These are phyloP conservation scores for Kondoa subrosea DNA, from an alignment of 768 basidiomycete genomes.

Conservation along the genomic window DNA sequence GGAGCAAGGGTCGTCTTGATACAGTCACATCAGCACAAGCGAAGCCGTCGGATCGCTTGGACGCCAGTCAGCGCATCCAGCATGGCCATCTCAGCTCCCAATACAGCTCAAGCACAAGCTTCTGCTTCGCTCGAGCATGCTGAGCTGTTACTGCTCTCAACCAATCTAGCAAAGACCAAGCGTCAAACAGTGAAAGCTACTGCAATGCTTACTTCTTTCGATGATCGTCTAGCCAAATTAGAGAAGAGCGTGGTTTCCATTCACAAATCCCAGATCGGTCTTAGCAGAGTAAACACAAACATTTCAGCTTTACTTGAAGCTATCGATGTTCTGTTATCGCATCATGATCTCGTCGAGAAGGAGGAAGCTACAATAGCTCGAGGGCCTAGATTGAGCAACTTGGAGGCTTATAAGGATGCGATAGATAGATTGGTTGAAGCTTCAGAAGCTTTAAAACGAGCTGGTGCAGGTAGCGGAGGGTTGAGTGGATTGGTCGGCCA, in stretches of 20 bases:
- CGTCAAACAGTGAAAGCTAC: slow-evolving; percentile 22
- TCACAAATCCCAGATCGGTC: slow-evolving; percentile 23
- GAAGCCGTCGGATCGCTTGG: neutral
- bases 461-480: neutral
- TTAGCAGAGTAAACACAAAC: slow-evolving; percentile 23
- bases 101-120: neutral
- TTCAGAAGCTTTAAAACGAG: slow-evolving; percentile 21
- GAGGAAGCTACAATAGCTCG: slow-evolving; percentile 22
- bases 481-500: neutral
- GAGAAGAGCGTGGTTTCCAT: slow-evolving; percentile 27
- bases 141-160: slow-evolving; percentile 24
- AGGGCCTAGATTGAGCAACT: slow-evolving; percentile 18
- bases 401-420: slow-evolving; percentile 25
- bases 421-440: slow-evolving; percentile 24
- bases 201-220: slow-evolving; percentile 20
- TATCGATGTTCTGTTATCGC: slow-evolving; percentile 26
- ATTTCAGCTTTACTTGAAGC: slow-evolving; percentile 23
- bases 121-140: slow-evolving; percentile 13
- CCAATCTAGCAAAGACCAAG: slow-evolving; percentile 23
- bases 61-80: neutral
- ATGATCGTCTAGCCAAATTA: slow-evolving; percentile 25
- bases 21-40: too few species aligned
- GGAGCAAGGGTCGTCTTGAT: too few species aligned
- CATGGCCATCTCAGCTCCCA: neutral
- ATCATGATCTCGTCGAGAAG: slow-evolving; percentile 26